A percentile compares a stretch with the other conserved stretches of the same genome.
phyloP scores from a whole-genome alignment of 2,329 filamentous ascomycete species.

The Xylaria sp. region DNA sequence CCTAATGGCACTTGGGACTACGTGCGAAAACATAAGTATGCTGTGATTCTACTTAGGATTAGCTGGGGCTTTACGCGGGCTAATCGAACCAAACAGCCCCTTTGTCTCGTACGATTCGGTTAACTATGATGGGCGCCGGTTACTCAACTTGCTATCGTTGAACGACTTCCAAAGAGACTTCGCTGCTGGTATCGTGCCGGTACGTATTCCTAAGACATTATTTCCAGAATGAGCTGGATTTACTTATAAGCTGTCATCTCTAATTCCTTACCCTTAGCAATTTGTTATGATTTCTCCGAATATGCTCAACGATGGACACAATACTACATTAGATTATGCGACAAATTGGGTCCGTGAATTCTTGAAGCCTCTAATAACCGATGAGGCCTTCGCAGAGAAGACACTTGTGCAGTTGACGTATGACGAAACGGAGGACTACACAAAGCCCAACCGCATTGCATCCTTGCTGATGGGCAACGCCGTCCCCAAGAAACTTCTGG shows the following conservation, averaged over 20 bases:
- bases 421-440: conserved; percentile 79
- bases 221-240: background rate
- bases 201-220: conserved; percentile 11
- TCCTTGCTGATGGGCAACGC: conserved; percentile 78
- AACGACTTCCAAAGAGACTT: conserved; percentile 69
- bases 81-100: conserved; percentile 45
- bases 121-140: conserved; percentile 55
- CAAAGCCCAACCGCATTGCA: conserved; percentile 73
- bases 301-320: conserved; percentile 75
- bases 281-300: conserved; percentile 72
- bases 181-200: conserved; percentile 62
- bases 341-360: conserved; percentile 75
- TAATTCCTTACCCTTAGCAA: conserved; percentile 52
- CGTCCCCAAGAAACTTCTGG: conserved; percentile 69
- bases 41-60: background rate
- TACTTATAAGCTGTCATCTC: background rate
- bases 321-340: conserved; percentile 75
- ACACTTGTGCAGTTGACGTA: conserved; percentile 82
- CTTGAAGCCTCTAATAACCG: conserved; percentile 72
- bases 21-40: conserved; percentile 55
- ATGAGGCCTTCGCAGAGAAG: conserved; percentile 76
- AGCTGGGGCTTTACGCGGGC: background rate
- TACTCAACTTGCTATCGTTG: conserved; percentile 71
- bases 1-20: conserved; percentile 49
- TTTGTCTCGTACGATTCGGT: conserved; percentile 57